phyloP scores from a whole-genome alignment of 2,329 filamentous ascomycete genomes.

The Coniochaeta ligniaria region DNA sequence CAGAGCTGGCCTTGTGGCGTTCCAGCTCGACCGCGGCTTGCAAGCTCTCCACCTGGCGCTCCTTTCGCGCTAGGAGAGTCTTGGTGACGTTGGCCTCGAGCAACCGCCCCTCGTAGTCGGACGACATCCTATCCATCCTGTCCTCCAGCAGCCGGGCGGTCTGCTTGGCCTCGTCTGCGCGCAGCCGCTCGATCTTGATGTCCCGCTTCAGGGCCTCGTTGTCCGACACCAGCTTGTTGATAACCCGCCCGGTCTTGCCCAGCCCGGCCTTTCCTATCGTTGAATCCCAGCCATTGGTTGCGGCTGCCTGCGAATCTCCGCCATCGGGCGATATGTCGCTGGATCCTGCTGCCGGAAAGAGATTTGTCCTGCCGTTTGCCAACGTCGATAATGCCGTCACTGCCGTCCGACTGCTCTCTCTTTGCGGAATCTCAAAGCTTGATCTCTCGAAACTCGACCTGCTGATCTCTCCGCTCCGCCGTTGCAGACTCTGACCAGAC shows the following conservation, averaged over 20 bases:
- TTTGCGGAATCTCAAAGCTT: conserved; percentile 1
- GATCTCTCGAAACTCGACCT: conserved; percentile 18
- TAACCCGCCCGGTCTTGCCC: conserved; percentile 70
- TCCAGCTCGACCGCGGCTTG: conserved; percentile 58
- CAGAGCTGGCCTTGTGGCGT: conserved; percentile 51
- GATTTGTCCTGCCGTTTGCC: conserved; percentile 5
- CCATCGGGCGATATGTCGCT: background rate
- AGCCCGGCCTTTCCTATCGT: conserved; percentile 63
- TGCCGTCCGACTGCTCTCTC: conserved; percentile 1
- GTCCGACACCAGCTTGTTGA: conserved; percentile 74
- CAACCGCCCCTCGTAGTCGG: conserved; percentile 62
- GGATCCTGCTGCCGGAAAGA: background rate
- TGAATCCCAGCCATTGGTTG: conserved; percentile 43
- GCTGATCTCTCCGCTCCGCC: background rate
- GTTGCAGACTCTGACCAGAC: background rate
- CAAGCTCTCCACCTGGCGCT: conserved; percentile 65
- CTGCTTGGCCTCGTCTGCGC: conserved; percentile 64
- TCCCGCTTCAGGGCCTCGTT: conserved; percentile 73
- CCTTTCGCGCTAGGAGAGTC: conserved; percentile 62
- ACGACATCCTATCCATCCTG: conserved; percentile 61
- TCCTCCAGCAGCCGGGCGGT: conserved; percentile 60
- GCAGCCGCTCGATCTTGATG: conserved; percentile 56
- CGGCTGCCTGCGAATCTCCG: conserved; percentile 4
- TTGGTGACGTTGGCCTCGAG: conserved; percentile 67
- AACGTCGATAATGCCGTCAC: conserved; percentile 16